Conservation (phyloP, 1,284 basidiomycete genomes). For the Hypsizygus ulmarius region DNA sequence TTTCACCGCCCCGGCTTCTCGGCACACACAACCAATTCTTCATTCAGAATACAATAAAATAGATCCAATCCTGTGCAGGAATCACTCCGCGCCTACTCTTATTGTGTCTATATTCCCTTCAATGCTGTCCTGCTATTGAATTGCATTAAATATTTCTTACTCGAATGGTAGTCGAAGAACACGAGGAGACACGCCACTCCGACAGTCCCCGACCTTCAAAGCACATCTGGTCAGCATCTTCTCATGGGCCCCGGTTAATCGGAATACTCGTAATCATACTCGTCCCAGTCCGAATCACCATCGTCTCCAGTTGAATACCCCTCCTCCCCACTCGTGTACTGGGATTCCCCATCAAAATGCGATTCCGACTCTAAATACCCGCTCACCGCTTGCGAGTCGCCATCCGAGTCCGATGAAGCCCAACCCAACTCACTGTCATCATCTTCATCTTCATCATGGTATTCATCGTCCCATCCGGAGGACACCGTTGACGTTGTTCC, state of each 20-base stretch:
- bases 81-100: no score
- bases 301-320: conserved; percentile 2
- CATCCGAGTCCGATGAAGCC: conserved; percentile 2
- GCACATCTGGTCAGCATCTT: not conserved
- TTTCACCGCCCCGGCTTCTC: conserved; percentile 4
- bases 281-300: not conserved
- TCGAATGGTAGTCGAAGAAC: not conserved
- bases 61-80: no score
- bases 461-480: not conserved
- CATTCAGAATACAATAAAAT: no score
- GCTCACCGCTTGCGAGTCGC: conserved; percentile 1
- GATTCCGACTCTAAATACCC: not conserved
- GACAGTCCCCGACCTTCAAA: no score
- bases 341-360: not conserved
- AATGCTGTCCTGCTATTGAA: no score
- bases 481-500: not conserved
- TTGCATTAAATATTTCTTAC: not conserved
- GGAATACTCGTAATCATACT: conserved; percentile 4
- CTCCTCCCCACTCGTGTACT: no score
- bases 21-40: no score
- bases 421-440: conserved; percentile 2
- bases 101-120: no score
- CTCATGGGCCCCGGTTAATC: conserved; percentile 1
- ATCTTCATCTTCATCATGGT: conserved; percentile 2
- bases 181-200: no score